phyloP scores from a whole-genome alignment of 306 rosid species.

The Elaeagnus macrophylla region DNA sequence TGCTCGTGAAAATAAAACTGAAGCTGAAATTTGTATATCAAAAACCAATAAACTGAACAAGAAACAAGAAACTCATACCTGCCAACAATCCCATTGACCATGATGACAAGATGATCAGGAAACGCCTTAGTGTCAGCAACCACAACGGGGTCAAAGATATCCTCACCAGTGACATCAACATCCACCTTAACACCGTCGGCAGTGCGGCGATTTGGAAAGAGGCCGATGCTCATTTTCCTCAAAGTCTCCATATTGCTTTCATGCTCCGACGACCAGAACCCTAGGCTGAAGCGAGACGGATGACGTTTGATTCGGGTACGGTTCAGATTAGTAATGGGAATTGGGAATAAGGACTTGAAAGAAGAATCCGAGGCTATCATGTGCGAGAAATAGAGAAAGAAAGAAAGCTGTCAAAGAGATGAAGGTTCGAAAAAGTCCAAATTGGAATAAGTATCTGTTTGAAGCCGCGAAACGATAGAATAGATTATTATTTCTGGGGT shows the following conservation, averaged over 20 bases:
- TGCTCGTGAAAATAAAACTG: too few species aligned
- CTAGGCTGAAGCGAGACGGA: conserved; percentile 14
- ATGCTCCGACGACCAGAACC: conserved; percentile 17
- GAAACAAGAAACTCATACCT: conserved; percentile 29
- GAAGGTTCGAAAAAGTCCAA: not conserved
- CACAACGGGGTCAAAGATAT: conserved; percentile 8
- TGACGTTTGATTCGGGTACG: conserved; percentile 3
- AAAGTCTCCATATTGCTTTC: conserved; percentile 30
- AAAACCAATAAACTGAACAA: not conserved
- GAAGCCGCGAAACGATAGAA: too few species aligned
- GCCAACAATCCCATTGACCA: conserved; percentile 86
- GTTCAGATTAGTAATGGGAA: conserved; percentile 1
- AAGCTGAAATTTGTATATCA: not conserved
- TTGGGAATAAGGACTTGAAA: conserved; percentile 15
- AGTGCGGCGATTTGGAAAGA: conserved; percentile 18
- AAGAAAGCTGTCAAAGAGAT: not conserved
- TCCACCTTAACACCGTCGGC: conserved; percentile 27
- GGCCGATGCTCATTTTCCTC: conserved; percentile 26
- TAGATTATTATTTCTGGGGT: not conserved
- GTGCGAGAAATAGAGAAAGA: conserved; percentile 2
- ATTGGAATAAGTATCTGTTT: too few species aligned
- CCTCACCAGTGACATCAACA: conserved; percentile 34
- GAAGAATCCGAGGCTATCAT: conserved; percentile 32
- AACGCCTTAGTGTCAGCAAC: conserved; percentile 10
- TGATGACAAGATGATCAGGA: conserved; percentile 62